These are phyloP conservation scores for Pelargonium citronellum DNA, from an alignment of 441 rosid genomes.

Conservation along the genomic window DNA sequence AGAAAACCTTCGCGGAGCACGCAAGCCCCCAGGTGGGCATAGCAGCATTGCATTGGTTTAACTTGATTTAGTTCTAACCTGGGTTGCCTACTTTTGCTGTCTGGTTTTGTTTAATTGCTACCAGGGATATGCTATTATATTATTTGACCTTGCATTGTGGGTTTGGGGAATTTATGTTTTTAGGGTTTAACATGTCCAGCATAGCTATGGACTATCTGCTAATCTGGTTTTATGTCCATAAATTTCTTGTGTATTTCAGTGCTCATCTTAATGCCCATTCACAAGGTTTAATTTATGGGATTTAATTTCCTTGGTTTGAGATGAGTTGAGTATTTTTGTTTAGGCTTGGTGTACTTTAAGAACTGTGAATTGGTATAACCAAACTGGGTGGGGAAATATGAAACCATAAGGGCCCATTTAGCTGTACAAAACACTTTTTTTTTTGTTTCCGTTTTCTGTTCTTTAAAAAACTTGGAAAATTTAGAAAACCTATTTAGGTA, in stretches of 20 bases:
- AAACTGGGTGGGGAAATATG: too few species aligned
- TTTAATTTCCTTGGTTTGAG: too few species aligned
- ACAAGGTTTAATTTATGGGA: too few species aligned
- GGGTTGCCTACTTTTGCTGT: background rate
- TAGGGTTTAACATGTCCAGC: background rate
- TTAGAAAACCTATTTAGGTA: too few species aligned
- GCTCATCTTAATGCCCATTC: background rate
- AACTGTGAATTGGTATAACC: too few species aligned
- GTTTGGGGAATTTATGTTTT: background rate
- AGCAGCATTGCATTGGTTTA: conserved; percentile 91
- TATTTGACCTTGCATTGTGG: conserved; percentile 9
- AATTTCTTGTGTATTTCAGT: background rate
- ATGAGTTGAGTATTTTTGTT: too few species aligned
- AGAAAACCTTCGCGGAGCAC: conserved; percentile 86
- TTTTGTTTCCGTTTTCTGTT: too few species aligned
- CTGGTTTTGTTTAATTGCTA: conserved; percentile 2
- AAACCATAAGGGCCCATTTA: too few species aligned
- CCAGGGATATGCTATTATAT: background rate
- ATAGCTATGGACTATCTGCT: conserved; percentile 8
- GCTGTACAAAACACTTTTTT: too few species aligned
- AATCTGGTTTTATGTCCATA: background rate
- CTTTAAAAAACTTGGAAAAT: too few species aligned
- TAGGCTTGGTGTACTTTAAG: too few species aligned
- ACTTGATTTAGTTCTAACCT: conserved; percentile 14
- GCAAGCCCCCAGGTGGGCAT: conserved; percentile 97